Evolutionary conservation across 2,329 filamentous ascomycete species (phyloP), one percentile per base, ranked within the genome.

Genomic region (Aspergillus fischeri): DNA sequence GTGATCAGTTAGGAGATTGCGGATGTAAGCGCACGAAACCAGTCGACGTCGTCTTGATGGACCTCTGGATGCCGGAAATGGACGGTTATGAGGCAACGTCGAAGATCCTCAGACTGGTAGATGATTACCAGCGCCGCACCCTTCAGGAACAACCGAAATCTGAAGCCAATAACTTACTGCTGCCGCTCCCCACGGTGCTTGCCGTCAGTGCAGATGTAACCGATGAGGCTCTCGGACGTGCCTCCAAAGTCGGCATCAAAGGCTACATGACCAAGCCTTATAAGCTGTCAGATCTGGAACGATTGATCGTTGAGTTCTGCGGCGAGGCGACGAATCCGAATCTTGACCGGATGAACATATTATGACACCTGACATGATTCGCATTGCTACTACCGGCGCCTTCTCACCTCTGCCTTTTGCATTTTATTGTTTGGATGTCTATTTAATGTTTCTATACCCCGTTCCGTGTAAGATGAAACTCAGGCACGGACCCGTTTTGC

Each of bases 61-160:
- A 90, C 70, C 79, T 90, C 9, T 90, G 87, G 87, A 90, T 90
- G 86, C 87, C 87, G 0, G 78, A 85, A 61, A 86, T 90, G 78
- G 87, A 90, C 66, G 87, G 87, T 1, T 90, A 88, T 62, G 83
- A 89, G 67, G 87, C 87, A 1, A 84, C 87, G 0, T 79, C 83
- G 64, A 76, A 78, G 49, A 90, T 90, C 47, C 72, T 88, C 10
- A 73, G 76, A 25, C 80, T 86, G 76, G 69, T 77, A n/a, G 71
- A 75, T 45, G 69, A 75, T 49, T 67, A 74, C 42, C 67, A 67
- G 21, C 58, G 65, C 28, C 65, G 67, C 49, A 53, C 66, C 20
- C 63, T 50, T 41, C 59, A 54, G 48, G 57, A 53, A 63, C 52
- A 29, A 35, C 7, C 44, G 11, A 29, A 21, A 44, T 51, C 28